These are phyloP conservation scores for Strigomonas culicis DNA, from an alignment of 208 protist genomes.

Conservation along the genomic window DNA sequence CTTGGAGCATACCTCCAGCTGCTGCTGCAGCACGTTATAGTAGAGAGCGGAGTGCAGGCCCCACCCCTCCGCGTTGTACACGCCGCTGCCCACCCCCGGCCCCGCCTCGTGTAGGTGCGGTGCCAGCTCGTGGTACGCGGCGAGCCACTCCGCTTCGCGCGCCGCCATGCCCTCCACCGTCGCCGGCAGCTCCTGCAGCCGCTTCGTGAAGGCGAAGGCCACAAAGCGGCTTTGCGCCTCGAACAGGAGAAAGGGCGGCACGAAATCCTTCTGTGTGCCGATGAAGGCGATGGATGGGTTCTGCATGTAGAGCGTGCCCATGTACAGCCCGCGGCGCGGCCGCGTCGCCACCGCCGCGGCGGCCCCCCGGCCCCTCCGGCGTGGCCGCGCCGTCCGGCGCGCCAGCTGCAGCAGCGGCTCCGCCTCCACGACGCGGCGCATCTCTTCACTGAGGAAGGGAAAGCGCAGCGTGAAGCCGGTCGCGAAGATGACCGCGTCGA, in stretches of 20 bases:
- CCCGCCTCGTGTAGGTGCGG: conserved; percentile 28
- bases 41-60: conserved; percentile 80
- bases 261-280: conserved; percentile 63
- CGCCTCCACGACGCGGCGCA: conserved; percentile 59
- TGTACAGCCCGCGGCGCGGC: conserved; percentile 48
- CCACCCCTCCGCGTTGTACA: conserved; percentile 38
- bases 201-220: conserved; percentile 71
- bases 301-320: conserved; percentile 61
- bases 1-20: conserved; percentile 63
- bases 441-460: conserved; percentile 66
- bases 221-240: conserved; percentile 85
- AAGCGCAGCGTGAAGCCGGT: conserved; percentile 74
- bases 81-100: conserved; percentile 23
- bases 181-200: conserved; percentile 42
- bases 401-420: conserved; percentile 17
- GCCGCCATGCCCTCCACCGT: conserved; percentile 21
- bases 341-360: not conserved
- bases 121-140: not conserved
- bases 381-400: not conserved
- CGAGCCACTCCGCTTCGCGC: conserved; percentile 21
- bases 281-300: conserved; percentile 77
- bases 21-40: conserved; percentile 80
- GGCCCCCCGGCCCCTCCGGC: not conserved
- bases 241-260: conserved; percentile 81
- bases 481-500: conserved; percentile 79